These are phyloP conservation scores for Populus hybrid DNA, from an alignment of 441 rosid genomes.

Conservation along the genomic window DNA sequence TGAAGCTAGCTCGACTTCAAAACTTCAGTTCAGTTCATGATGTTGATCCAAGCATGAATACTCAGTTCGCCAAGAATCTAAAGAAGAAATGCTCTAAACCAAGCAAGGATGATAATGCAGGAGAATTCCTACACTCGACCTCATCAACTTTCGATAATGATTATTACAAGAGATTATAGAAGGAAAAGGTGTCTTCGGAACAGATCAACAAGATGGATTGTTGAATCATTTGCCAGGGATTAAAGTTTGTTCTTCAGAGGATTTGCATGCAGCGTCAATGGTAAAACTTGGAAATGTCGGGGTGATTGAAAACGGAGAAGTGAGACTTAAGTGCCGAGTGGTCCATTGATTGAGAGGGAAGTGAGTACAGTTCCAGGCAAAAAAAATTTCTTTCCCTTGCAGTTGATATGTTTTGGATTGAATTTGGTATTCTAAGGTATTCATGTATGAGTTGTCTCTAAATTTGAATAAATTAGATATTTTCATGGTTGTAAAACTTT, in stretches of 20 bases:
- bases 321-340: conserved; percentile 44
- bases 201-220: conserved; percentile 73
- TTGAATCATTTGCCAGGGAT: conserved; percentile 51
- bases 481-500: neutral
- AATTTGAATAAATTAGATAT: too few relatives aligned
- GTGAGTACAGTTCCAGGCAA: neutral
- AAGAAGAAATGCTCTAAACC: conserved; percentile 44
- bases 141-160: conserved; percentile 53
- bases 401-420: too few relatives aligned
- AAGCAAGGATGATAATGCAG: conserved; percentile 48
- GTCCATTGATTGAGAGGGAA: conserved; percentile 28
- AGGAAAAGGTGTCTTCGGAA: conserved; percentile 59
- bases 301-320: conserved; percentile 61
- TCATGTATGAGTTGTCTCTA: neutral
- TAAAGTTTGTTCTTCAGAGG: conserved; percentile 61
- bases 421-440: too few relatives aligned
- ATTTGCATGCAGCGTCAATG: conserved; percentile 63
- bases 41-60: conserved; percentile 56
- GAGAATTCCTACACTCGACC: conserved; percentile 62
- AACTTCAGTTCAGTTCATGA: conserved; percentile 53
- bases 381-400: too few relatives aligned
- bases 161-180: conserved; percentile 56
- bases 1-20: conserved; percentile 39
- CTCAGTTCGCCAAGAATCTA: conserved; percentile 40
- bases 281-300: conserved; percentile 69